Percentiles rank a stretch among this genome's conserved stretches.
Evolutionary conservation across 2,329 filamentous ascomycete genomes (phyloP).

Genomic region (Paracoccidioides lutzii): DNA sequence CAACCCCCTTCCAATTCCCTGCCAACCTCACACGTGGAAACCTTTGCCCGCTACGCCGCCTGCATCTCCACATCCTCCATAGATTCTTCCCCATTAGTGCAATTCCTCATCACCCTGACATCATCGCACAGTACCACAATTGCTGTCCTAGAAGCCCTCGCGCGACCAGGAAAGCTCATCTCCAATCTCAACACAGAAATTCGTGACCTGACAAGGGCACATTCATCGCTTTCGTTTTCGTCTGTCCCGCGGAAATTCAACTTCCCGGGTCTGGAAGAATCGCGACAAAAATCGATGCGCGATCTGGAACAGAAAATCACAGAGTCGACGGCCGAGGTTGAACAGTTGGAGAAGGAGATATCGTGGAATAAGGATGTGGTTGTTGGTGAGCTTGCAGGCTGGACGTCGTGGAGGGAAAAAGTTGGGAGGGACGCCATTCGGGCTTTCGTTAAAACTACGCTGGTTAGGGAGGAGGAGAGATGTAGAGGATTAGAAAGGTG

Average conservation of each 20-base stretch:
- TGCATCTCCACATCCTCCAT: conserved; percentile 45
- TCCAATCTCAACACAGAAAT: conserved; percentile 60
- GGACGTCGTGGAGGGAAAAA: conserved; percentile 78
- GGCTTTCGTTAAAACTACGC: conserved; percentile 62
- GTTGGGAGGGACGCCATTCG: conserved; percentile 62
- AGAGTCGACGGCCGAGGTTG: conserved; percentile 56
- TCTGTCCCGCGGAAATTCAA: conserved; percentile 36
- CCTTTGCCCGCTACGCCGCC: conserved; percentile 59
- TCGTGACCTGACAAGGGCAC: conserved; percentile 64
- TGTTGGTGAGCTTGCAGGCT: conserved; percentile 78
- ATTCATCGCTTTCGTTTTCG: conserved; percentile 57
- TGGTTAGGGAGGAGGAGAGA: conserved; percentile 66
- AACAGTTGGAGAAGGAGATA: conserved; percentile 65
- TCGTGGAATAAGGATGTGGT: conserved; percentile 89
- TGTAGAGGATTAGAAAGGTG: conserved; percentile 71
- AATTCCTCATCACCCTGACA: conserved; percentile 63
- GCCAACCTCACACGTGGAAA: conserved; percentile 52
- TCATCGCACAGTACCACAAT: conserved; percentile 74
- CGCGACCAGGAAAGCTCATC: conserved; percentile 67
- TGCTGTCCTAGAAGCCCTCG: conserved; percentile 66
- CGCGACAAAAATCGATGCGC: conserved; percentile 64
- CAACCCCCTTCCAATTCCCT: conserved; percentile 46
- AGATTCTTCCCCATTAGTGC: conserved; percentile 59
- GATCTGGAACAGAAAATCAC: conserved; percentile 73
- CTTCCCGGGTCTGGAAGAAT: conserved; percentile 58